Conservation (phyloP, 2,329 filamentous ascomycete species). For the Colletotrichum musicola region DNA sequence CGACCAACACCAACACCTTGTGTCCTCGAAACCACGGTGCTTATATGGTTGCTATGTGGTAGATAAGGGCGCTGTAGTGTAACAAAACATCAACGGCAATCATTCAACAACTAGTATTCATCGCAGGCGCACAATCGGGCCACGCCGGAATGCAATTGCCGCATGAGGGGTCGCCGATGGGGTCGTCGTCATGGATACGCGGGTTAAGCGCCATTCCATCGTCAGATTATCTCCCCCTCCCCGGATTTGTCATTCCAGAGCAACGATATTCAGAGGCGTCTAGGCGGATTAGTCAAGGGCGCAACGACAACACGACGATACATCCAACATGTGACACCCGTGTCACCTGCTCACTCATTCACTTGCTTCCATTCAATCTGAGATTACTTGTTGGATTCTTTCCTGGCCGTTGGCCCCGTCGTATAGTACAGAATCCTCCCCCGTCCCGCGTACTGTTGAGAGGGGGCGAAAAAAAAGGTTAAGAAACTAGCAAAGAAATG, state of each 20-base stretch:
- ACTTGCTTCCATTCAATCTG: neutral
- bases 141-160: neutral
- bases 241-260: constrained; percentile 12
- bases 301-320: neutral
- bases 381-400: constrained; percentile 3
- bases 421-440: constrained; percentile 13
- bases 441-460: no score
- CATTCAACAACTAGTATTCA: no score
- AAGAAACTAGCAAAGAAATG: neutral
- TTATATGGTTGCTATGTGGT: no score
- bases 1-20: no score
- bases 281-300: neutral
- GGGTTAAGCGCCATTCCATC: constrained; percentile 7
- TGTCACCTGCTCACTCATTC: no score
- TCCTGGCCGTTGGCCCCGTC: neutral
- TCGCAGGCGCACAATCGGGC: neutral
- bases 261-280: neutral
- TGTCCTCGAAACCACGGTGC: no score
- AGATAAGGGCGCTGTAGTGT: no score
- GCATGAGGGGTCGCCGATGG: neutral
- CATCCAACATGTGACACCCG: no score
- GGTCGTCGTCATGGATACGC: neutral
- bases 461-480: neutral
- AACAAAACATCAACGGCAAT: no score
- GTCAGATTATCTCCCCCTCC: neutral